Percentiles rank a stretch among this genome's conserved stretches.
These are phyloP conservation scores for Sugiyamaella xylanicola DNA, from an alignment of 1,139 yeast species.

Conservation along the genomic window DNA sequence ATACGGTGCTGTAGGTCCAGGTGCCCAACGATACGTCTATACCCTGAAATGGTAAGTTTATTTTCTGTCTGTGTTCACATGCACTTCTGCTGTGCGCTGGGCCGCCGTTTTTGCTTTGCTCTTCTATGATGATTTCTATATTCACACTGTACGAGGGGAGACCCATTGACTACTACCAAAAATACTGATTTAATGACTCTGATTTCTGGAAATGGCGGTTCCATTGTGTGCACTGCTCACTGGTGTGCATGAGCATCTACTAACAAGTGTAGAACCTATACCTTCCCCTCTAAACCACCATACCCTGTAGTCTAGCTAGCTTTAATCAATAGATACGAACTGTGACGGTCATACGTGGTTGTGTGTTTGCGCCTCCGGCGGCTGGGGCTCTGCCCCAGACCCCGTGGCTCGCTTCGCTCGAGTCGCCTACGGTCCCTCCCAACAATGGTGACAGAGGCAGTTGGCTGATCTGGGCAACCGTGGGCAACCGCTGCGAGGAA, in stretches of 20 bases:
- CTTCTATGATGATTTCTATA: conserved; percentile 27
- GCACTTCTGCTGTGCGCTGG: background rate
- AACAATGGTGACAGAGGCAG: no score
- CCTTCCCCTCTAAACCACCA: background rate
- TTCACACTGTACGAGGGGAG: conserved; percentile 32
- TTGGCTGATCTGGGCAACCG: no score
- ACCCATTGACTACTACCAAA: conserved; percentile 26
- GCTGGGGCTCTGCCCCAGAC: background rate
- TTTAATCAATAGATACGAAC: background rate
- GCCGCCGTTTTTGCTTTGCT: background rate
- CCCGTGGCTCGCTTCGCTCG: conserved; percentile 1
- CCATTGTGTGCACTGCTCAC: background rate
- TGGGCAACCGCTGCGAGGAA: no score
- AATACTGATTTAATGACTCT: conserved; percentile 33
- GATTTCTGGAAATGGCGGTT: conserved; percentile 16
- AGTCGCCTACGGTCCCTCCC: background rate
- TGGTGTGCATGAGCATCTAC: background rate
- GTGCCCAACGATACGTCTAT: no score
- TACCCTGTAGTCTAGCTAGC: background rate
- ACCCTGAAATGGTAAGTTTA: background rate
- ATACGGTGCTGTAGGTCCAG: no score
- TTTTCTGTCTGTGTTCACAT: background rate
- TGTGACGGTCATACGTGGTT: background rate
- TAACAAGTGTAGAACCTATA: background rate
- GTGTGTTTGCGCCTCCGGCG: background rate